These are phyloP conservation scores for Salix koriyanagi DNA, from an alignment of 345 rosid species.

Conservation along the genomic window DNA sequence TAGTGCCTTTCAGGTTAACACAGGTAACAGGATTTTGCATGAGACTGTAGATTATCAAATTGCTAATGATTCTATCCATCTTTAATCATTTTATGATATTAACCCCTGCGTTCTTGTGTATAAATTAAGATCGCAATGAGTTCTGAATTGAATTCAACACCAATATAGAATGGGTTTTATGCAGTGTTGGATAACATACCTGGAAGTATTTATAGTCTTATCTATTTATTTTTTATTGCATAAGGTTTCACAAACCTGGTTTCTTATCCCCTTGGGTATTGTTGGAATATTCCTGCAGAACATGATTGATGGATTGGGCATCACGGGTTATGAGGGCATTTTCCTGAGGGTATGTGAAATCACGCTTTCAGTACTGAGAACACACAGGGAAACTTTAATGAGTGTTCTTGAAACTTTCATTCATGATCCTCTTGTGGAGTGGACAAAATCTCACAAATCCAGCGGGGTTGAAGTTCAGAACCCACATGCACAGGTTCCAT, in stretches of 20 bases:
- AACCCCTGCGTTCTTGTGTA: too few species aligned
- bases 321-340: constrained; percentile 91
- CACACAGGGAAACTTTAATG: constrained; percentile 90
- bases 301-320: constrained; percentile 97
- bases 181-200: neutral
- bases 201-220: neutral
- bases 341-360: constrained; percentile 82
- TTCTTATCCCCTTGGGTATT: constrained; percentile 8
- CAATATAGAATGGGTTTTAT: neutral
- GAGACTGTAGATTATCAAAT: neutral
- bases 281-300: constrained; percentile 47
- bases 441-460: constrained; percentile 96
- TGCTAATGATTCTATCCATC: neutral
- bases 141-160: neutral
- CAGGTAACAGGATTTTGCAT: constrained; percentile 45
- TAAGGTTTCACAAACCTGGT: neutral
- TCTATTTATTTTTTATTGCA: neutral
- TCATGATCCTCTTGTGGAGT: constrained; percentile 99
- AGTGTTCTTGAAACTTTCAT: constrained; percentile 95
- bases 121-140: neutral
- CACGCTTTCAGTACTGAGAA: constrained; percentile 80
- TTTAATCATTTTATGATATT: neutral
- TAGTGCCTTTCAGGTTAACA: constrained; percentile 94
- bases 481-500: constrained; percentile 87
- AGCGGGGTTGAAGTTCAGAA: constrained; percentile 98